A percentile compares a stretch with the other conserved stretches of the same genome.
These are phyloP conservation scores for Evansstolkia leycettana DNA, from an alignment of 495 filamentous ascomycete genomes.

Conservation along the genomic window DNA sequence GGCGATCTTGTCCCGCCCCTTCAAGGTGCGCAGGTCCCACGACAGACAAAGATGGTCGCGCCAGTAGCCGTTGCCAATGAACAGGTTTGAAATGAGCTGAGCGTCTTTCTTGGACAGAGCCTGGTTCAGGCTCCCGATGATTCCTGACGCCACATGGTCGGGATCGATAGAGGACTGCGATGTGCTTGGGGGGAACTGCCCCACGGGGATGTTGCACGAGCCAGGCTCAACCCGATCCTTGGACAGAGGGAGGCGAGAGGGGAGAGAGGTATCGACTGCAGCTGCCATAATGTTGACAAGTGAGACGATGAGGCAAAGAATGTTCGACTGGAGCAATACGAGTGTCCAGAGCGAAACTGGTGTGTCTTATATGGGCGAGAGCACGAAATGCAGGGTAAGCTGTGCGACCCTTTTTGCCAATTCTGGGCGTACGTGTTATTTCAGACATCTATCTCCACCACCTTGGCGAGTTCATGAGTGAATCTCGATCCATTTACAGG, in stretches of 20 bases:
- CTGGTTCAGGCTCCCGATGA: slow-evolving; percentile 37
- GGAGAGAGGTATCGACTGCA: not conserved
- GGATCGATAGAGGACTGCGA: slow-evolving; percentile 28
- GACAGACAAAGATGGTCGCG: slow-evolving; percentile 28
- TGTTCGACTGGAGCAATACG: no score
- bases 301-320: no score
- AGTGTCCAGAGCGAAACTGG: no score
- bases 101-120: slow-evolving; percentile 25
- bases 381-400: no score
- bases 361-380: no score
- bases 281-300: not conserved
- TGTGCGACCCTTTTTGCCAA: no score
- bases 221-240: slow-evolving; percentile 47
- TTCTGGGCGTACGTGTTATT: no score
- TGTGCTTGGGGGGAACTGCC: slow-evolving; percentile 19
- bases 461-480: no score
- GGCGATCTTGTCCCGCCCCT: slow-evolving; percentile 38
- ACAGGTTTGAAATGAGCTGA: slow-evolving; percentile 16
- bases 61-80: slow-evolving; percentile 37
- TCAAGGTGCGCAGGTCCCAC: slow-evolving; percentile 39
- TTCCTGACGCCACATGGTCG: slow-evolving; percentile 24
- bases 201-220: slow-evolving; percentile 38
- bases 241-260: slow-evolving; percentile 21
- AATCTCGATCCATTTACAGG: no score
- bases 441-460: no score